Base-by-base conservation (phyloP, 305 asterid genomes). In the Fraxinus ornus region DNA sequence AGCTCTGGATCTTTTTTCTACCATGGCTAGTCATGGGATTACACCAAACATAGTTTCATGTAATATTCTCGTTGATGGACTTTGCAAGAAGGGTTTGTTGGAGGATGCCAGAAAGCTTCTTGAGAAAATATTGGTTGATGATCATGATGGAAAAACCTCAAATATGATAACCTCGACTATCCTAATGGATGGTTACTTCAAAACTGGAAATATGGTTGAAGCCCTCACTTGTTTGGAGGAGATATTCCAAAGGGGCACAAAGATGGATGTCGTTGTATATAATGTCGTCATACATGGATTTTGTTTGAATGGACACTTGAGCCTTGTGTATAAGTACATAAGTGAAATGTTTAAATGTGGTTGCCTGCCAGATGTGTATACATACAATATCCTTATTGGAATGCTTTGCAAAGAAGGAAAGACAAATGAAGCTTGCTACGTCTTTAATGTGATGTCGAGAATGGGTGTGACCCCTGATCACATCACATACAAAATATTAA, bases 141-240 rank as follows among this genome's bases (percentile, higher is more conserved):
- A 70, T 70, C 73, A 64, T 75, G 87, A 85, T 15, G 86, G 86
- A 77, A 86, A 75, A 71, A 73, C 76, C 62, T 85, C 89, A 28
- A 77, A 82, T 78, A 83, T 94, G 87, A 90, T 93, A 70, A 84
- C 97, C 35, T 90, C 93, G 64, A 95, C 99, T 49, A 90, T 93
- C 87, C 90, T 93, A 55, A 92, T 94, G 97, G 96, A 93, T 77
- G 86, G 91, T 71, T 88, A 84, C 85, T 93, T 93, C 91, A 95
- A 94, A 88, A 78, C 74, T 79, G 96, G 97, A 78, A 89, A 91
- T 81, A 78, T 76, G 75, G 76, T 6, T 73, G 93, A 88, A 82
- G 98, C 93, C 78, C 90, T 90, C 62, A 72, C 84, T 86, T 87
- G 89, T 84, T 90, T 92, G 92, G 84, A 89, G 77, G 91, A 85